Conservation (phyloP, 139 green algal species). For the Desmodesmus armatus region DNA sequence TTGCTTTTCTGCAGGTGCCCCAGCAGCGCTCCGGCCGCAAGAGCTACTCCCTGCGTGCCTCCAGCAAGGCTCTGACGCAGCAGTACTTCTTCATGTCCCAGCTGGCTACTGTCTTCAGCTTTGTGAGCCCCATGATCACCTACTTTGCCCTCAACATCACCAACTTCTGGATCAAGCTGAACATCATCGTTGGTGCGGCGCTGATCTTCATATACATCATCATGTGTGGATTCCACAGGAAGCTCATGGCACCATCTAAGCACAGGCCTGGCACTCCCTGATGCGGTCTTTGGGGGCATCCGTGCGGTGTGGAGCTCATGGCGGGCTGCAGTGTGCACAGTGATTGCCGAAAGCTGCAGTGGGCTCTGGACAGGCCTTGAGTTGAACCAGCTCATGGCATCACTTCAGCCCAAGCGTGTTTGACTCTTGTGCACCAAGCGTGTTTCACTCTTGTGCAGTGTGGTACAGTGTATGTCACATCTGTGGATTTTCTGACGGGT, state of each 20-base stretch:
- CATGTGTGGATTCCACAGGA: conserved; percentile 33
- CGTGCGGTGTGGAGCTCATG: no score
- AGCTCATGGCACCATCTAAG: conserved; percentile 29
- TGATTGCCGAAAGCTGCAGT: no score
- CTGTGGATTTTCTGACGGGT: no score
- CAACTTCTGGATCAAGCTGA: conserved; percentile 41
- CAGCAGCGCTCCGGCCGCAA: not conserved
- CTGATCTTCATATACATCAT: conserved; percentile 44
- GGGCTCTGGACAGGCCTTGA: no score
- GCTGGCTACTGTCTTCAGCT: conserved; percentile 41
- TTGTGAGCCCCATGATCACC: conserved; percentile 45
- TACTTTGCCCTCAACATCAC: conserved; percentile 28
- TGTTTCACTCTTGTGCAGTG: no score
- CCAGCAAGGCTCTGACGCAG: conserved; percentile 28
- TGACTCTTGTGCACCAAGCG: no score
- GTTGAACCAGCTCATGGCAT: no score
- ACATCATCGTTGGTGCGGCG: conserved; percentile 35
- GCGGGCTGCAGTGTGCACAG: no score
- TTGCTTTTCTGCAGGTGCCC: not conserved
- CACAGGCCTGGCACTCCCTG: not conserved
- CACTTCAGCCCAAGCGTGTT: no score
- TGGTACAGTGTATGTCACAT: no score
- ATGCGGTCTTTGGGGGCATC: no score
- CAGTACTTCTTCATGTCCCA: conserved; percentile 49
- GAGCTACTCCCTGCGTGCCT: conserved; percentile 31